Conservation (phyloP, 1,284 basidiomycete genomes). For the Laetiporus sulphureus region DNA sequence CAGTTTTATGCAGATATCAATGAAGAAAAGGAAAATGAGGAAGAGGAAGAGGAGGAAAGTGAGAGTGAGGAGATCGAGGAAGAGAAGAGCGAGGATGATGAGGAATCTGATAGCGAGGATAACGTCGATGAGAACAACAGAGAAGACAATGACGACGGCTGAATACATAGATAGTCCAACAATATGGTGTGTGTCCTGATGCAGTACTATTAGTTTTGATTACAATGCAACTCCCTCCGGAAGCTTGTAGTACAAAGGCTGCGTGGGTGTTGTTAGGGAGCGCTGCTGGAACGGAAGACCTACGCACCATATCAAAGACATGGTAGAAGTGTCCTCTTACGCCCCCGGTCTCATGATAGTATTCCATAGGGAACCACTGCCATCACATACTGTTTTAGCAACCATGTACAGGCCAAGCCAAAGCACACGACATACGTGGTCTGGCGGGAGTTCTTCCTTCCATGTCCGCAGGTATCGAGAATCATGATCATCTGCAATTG, state of each 20-base stretch:
- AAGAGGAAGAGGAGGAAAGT: conserved; percentile 14
- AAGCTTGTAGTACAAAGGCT: conserved; percentile 65
- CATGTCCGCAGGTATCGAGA: conserved; percentile 62
- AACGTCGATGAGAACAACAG: conserved; percentile 12
- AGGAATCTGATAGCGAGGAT: conserved; percentile 24
- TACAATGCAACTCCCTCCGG: conserved; percentile 47
- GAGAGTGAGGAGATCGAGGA: conserved; percentile 21
- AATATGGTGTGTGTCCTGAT: not conserved
- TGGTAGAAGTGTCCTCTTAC: conserved; percentile 70
- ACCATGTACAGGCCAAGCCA: not conserved
- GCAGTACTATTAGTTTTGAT: not conserved
- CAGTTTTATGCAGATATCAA: conserved; percentile 56
- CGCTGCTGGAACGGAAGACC: conserved; percentile 1
- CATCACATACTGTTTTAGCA: too few relatives aligned
- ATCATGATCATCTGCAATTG: conserved; percentile 51
- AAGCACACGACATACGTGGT: conserved; percentile 40
- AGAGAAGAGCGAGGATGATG: conserved; percentile 24
- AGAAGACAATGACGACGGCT: conserved; percentile 14
- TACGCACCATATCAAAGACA: conserved; percentile 61
- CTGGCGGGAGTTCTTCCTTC: conserved; percentile 59
- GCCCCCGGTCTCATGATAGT: conserved; percentile 54
- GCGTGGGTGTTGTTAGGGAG: conserved; percentile 5
- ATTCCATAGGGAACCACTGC: conserved; percentile 73
- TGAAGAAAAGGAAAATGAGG: conserved; percentile 27
- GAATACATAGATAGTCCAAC: conserved; percentile 14